A percentile compares a stretch with the other conserved stretches of the same genome.
Conservation (phyloP, 805 yeast genomes). For the Candida parachauliodes region DNA sequence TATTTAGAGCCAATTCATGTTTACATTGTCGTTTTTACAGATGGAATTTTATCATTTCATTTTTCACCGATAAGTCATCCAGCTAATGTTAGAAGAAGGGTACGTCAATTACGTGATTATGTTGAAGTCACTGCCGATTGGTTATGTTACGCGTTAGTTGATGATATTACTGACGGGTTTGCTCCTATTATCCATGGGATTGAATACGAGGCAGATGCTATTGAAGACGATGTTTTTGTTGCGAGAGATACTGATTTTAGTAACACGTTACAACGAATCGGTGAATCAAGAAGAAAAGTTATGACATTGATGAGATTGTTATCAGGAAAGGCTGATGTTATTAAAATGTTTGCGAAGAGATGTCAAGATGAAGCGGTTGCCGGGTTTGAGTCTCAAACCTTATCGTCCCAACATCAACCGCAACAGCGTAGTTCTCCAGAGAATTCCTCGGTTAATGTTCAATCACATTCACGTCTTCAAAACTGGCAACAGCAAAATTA, state of each 20-base stretch:
- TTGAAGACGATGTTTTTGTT: conserved; percentile 81
- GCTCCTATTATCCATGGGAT: conserved; percentile 76
- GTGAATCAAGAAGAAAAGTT: conserved; percentile 84
- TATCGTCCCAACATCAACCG: conserved; percentile 5
- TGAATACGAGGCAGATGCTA: conserved; percentile 78
- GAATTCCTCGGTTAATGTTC: conserved; percentile 6
- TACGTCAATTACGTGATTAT: conserved; percentile 72
- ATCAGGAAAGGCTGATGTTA: conserved; percentile 93
- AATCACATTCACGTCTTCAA: conserved; percentile 10
- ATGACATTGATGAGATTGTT: conserved; percentile 89
- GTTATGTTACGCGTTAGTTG: conserved; percentile 78
- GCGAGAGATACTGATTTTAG: conserved; percentile 73
- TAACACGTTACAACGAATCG: conserved; percentile 74
- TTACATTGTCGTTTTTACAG: conserved; percentile 60
- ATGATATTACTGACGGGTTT: conserved; percentile 81
- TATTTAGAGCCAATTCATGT: conserved; percentile 78
- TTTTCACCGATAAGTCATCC: conserved; percentile 57
- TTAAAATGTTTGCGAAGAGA: conserved; percentile 92
- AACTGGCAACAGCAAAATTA: conserved; percentile 12
- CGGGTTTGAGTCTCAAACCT: conserved; percentile 4
- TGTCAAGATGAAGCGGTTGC: conserved; percentile 67
- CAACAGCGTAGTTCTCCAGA: conserved; percentile 6
- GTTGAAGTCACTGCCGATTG: conserved; percentile 78
- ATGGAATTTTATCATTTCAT: conserved; percentile 59
- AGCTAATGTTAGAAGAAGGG: conserved; percentile 76